Percentiles rank a stretch among this genome's conserved stretches.
Conservation (phyloP, 2,329 filamentous ascomycete species). For the Pseudovirgaria hyperparasitica region DNA sequence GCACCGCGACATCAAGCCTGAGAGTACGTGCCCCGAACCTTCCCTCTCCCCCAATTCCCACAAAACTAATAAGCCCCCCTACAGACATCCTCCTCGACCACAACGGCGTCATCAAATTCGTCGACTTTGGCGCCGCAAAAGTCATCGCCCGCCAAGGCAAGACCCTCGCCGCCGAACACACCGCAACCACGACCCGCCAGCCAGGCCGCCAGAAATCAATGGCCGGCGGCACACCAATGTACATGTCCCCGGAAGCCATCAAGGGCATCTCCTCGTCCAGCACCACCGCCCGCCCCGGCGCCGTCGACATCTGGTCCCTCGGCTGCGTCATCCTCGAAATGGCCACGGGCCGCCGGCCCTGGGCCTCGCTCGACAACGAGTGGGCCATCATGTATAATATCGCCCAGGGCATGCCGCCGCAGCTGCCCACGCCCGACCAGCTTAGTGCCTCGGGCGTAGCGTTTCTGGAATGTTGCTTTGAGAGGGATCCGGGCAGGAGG, state of each 20-base stretch:
- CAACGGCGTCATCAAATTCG: constrained; percentile 97
- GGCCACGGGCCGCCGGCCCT: constrained; percentile 86
- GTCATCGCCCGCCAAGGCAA: constrained; percentile 89
- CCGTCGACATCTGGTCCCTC: constrained; percentile 91
- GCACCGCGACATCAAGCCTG: constrained; percentile 95
- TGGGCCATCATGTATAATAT: constrained; percentile 99
- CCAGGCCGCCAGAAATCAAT: constrained; percentile 69
- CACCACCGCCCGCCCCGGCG: constrained; percentile 59
- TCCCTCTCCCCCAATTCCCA: background rate
- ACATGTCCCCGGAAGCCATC: constrained; percentile 99
- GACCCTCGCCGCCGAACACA: constrained; percentile 58
- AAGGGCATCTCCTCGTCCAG: constrained; percentile 77
- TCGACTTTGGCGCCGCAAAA: constrained; percentile 96
- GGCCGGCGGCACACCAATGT: constrained; percentile 98
- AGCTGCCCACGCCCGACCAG: constrained; percentile 70
- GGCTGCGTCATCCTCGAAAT: constrained; percentile 96
- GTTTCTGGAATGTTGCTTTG: constrained; percentile 78
- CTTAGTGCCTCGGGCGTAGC: constrained; percentile 75
- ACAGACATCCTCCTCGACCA: constrained; percentile 89
- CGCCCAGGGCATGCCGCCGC: constrained; percentile 86
- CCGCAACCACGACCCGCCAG: constrained; percentile 34
- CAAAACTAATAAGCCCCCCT: constrained; percentile 12
- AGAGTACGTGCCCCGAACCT: constrained; percentile 50
- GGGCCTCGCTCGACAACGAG: constrained; percentile 94
- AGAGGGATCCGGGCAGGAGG: constrained; percentile 65